Conservation (phyloP, 2,329 filamentous ascomycete genomes). For the Fonsecaea pugnacius region DNA sequence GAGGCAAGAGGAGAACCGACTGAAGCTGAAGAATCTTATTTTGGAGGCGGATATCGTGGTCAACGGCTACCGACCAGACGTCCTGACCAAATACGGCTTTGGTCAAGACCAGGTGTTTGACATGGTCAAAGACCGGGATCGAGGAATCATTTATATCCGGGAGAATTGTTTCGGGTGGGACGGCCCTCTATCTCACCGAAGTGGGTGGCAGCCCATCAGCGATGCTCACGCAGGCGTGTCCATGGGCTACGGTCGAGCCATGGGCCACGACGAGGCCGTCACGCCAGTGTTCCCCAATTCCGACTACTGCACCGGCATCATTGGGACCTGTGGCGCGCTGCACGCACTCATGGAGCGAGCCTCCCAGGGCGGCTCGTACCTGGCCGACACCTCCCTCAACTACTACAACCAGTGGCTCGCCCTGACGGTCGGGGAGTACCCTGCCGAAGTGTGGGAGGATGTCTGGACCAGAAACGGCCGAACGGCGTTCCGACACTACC, state of each 20-base stretch:
- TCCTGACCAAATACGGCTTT: constrained; percentile 64
- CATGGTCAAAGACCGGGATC: constrained; percentile 46
- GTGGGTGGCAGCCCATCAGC: constrained; percentile 58
- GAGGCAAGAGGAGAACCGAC: constrained; percentile 45
- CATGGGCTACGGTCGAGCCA: constrained; percentile 43
- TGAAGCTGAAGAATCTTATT: constrained; percentile 49
- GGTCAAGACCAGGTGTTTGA: constrained; percentile 48
- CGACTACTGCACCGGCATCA: constrained; percentile 71
- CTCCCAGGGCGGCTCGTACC: constrained; percentile 51
- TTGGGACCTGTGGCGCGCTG: constrained; percentile 70
- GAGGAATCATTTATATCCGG: constrained; percentile 53
- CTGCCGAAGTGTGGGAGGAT: constrained; percentile 51
- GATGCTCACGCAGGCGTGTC: constrained; percentile 47
- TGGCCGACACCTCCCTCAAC: constrained; percentile 17
- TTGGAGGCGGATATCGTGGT: constrained; percentile 58
- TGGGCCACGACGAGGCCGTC: constrained; percentile 43
- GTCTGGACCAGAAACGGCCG: constrained; percentile 52
- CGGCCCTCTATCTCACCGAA: constrained; percentile 50
- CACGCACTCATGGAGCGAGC: constrained; percentile 66
- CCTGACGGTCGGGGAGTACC: constrained; percentile 45
- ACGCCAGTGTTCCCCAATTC: constrained; percentile 57
- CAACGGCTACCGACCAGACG: constrained; percentile 57
- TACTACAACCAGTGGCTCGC: constrained; percentile 52
- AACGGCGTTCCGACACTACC: constrained; percentile 56
- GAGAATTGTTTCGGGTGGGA: constrained; percentile 58